Conservation (phyloP, 805 yeast species). For the Kluyveromyces nonfermentans region DNA sequence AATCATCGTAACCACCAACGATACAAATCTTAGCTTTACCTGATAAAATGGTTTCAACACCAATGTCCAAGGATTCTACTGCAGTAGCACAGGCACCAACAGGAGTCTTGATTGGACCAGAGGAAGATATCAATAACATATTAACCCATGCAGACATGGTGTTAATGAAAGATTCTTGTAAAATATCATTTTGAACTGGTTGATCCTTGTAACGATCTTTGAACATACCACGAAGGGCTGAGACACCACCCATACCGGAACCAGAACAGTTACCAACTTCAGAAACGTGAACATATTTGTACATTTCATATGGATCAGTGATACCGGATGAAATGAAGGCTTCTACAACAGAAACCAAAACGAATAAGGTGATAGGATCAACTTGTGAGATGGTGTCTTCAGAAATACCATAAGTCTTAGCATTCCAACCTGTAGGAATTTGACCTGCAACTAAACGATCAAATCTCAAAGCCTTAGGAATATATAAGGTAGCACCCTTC, state of each 20-base stretch:
- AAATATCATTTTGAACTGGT: constrained; percentile 94
- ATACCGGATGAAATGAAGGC: constrained; percentile 91
- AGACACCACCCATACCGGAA: constrained; percentile 99
- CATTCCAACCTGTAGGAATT: constrained; percentile 98
- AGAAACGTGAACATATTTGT: constrained; percentile 95
- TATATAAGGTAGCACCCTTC: constrained; percentile 83
- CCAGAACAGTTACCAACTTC: constrained; percentile 99
- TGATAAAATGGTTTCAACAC: constrained; percentile 84
- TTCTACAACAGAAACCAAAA: constrained; percentile 89
- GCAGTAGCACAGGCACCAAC: constrained; percentile 99
- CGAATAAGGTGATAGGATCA: constrained; percentile 90
- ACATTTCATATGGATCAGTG: constrained; percentile 97
- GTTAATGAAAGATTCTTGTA: constrained; percentile 97
- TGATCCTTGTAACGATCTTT: constrained; percentile 85
- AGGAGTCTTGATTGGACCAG: constrained; percentile 99
- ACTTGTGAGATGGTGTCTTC: constrained; percentile 92
- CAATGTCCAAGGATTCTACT: constrained; percentile 92
- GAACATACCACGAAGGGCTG: constrained; percentile 96
- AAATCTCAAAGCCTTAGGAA: constrained; percentile 69
- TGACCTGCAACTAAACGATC: constrained; percentile 71
- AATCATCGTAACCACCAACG: constrained; percentile 99
- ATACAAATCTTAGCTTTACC: constrained; percentile 94
- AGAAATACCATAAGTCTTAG: constrained; percentile 86
- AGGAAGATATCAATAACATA: constrained; percentile 90
- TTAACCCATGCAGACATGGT: constrained; percentile 99